phyloP scores from a whole-genome alignment of 495 filamentous ascomycete genomes.

The Jackrogersella minutella region DNA sequence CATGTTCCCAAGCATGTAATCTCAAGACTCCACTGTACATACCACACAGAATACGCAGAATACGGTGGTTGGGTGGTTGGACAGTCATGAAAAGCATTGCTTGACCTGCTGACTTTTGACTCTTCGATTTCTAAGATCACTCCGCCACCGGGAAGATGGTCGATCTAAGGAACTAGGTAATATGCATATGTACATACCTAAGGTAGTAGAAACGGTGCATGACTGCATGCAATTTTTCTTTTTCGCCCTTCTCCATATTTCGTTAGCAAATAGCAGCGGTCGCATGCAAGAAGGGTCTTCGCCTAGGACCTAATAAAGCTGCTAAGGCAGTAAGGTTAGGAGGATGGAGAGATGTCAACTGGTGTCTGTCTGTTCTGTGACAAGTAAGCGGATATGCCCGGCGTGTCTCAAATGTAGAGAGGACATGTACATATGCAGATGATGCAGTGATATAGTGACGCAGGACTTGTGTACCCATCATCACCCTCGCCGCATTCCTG shows the following conservation, averaged over 20 bases:
- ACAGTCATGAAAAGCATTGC: neutral
- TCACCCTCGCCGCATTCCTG: neutral
- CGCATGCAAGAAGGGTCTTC: neutral
- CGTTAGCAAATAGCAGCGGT: slow-evolving; percentile 13
- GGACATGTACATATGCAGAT: neutral
- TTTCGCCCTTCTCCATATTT: slow-evolving; percentile 11
- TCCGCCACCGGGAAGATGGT: slow-evolving; percentile 12
- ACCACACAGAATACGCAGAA: too few species aligned
- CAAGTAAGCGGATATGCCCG: slow-evolving; percentile 5
- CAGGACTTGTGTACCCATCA: neutral
- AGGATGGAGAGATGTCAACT: neutral
- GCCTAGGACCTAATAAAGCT: too few species aligned
- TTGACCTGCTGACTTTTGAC: slow-evolving; percentile 24
- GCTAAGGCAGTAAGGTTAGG: too few species aligned
- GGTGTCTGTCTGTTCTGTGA: neutral
- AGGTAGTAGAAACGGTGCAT: neutral
- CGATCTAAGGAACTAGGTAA: neutral
- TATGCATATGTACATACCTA: slow-evolving; percentile 14
- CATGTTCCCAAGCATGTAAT: too few species aligned
- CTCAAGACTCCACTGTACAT: neutral
- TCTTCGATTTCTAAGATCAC: slow-evolving; percentile 1
- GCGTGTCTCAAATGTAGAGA: neutral
- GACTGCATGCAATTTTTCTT: slow-evolving; percentile 30
- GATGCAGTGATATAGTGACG: neutral
- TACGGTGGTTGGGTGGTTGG: slow-evolving; percentile 4